Conservation (phyloP, 2,329 filamentous ascomycete species). For the Colletotrichum australisinense region DNA sequence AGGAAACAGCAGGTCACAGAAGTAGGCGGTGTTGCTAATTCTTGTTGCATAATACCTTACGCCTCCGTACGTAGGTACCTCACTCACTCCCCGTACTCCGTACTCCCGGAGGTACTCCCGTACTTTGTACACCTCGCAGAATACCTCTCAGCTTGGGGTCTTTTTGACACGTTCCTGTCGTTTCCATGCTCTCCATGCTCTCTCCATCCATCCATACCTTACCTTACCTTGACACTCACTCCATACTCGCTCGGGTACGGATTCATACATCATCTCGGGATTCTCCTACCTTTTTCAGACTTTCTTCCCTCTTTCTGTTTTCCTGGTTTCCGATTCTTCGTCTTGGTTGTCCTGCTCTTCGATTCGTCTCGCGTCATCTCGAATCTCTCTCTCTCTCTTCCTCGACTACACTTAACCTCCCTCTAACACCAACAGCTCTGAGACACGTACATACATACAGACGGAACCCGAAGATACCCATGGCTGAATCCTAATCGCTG, state of each 20-base stretch:
- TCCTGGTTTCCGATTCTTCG: not conserved
- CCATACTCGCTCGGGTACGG: not conserved
- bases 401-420: not conserved
- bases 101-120: not conserved
- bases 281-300: not conserved
- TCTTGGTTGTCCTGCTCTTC: not conserved
- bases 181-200: not conserved
- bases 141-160: not conserved
- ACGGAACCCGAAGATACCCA: not conserved
- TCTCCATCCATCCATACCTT: too few species aligned
- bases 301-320: not conserved
- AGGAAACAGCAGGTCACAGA: not conserved
- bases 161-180: conserved; percentile 24
- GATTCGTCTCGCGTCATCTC: not conserved
- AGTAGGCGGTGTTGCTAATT: conserved; percentile 28
- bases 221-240: too few species aligned
- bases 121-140: not conserved
- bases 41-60: conserved; percentile 28
- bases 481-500: conserved; percentile 11
- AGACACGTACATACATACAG: not conserved
- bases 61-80: not conserved
- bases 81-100: too few species aligned
- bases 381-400: not conserved
- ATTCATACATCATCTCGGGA: conserved; percentile 28
- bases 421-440: not conserved